Percentiles rank a stretch among this genome's conserved stretches.
Evolutionary conservation across 108 stramenopile genomes (phyloP).

Genomic region (Skeletonema grethae): DNA sequence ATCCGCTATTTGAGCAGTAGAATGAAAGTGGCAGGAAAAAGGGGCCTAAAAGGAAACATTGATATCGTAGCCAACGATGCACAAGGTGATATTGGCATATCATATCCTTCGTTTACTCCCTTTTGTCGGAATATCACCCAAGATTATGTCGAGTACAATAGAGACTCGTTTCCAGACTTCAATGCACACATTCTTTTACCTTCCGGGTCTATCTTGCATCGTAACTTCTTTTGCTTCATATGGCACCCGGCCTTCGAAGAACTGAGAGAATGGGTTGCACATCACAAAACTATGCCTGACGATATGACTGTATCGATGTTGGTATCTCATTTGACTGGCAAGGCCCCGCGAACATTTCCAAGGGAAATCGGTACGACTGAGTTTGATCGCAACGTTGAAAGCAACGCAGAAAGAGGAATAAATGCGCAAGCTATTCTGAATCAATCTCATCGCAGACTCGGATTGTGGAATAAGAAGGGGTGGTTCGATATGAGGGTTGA

Average conservation of each 20-base stretch:
- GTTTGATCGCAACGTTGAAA: background rate
- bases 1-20: constrained; percentile 33
- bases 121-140: constrained; percentile 8
- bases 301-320: constrained; percentile 70
- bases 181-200: constrained; percentile 55
- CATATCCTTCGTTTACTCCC: background rate
- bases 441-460: constrained; percentile 29
- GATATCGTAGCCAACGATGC: constrained; percentile 53
- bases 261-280: constrained; percentile 55
- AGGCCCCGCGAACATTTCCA: constrained; percentile 58
- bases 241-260: constrained; percentile 76
- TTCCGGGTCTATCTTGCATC: constrained; percentile 41
- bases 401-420: background rate
- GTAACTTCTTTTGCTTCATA: constrained; percentile 70
- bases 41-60: constrained; percentile 21
- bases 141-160: constrained; percentile 64
- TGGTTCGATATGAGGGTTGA: constrained; percentile 61
- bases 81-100: constrained; percentile 6
- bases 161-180: constrained; percentile 61
- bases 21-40: constrained; percentile 22
- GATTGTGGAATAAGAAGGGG: constrained; percentile 22
- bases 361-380: background rate
- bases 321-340: constrained; percentile 61
- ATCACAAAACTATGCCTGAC: constrained; percentile 77
- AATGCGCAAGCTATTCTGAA: background rate